These are phyloP conservation scores for Hapsidospora chrysogenum DNA, from an alignment of 495 filamentous ascomycete species.

Conservation along the genomic window DNA sequence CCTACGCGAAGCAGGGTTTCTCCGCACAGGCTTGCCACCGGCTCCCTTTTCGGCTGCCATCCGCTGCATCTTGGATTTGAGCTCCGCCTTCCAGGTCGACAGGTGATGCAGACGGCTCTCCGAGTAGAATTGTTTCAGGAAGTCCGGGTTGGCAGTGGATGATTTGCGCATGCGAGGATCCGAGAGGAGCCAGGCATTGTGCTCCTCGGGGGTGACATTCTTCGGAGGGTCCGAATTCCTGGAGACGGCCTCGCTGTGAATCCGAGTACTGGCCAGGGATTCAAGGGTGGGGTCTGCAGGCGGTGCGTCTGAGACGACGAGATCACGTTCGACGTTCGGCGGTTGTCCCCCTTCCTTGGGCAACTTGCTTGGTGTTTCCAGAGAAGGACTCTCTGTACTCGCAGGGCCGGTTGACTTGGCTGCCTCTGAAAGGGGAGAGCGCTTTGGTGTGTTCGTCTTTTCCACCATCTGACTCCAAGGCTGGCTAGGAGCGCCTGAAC, in stretches of 20 bases:
- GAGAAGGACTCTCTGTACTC: neutral
- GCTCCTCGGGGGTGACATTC: constrained; percentile 68
- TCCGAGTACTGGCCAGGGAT: neutral
- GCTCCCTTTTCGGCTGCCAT: constrained; percentile 45
- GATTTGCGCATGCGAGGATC: constrained; percentile 74
- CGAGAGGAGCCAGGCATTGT: constrained; percentile 65
- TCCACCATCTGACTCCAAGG: neutral
- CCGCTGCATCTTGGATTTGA: constrained; percentile 73
- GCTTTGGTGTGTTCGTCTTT: neutral
- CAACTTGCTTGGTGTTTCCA: no score
- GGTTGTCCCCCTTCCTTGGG: no score
- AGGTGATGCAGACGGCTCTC: constrained; percentile 90
- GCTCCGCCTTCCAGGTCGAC: constrained; percentile 85
- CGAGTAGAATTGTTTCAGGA: constrained; percentile 83
- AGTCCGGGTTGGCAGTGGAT: constrained; percentile 77
- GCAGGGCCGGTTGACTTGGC: neutral
- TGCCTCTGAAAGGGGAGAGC: no score
- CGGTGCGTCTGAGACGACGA: no score
- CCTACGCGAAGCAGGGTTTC: constrained; percentile 42
- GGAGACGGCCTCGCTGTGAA: neutral
- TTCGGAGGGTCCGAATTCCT: constrained; percentile 13
- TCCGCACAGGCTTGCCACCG: constrained; percentile 17
- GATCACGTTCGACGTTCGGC: neutral
- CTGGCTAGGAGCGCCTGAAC: neutral
- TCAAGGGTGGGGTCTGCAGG: neutral